Evolutionary conservation across 257 asterid species (phyloP).

Genomic region (Fraxinus pennsylvanica): DNA sequence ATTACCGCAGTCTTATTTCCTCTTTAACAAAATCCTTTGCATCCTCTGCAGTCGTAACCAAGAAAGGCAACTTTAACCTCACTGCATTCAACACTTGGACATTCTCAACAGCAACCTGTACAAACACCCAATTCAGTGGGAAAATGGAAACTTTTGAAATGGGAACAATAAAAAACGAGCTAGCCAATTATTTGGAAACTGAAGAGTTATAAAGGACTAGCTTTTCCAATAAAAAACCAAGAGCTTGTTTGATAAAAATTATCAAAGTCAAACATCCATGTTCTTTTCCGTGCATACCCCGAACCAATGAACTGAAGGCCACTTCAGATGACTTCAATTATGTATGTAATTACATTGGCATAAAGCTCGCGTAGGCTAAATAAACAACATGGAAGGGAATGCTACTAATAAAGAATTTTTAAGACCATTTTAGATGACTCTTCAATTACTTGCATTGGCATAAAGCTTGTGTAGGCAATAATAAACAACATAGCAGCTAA

Average conservation of each 20-base stretch:
- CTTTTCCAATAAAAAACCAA: not conserved
- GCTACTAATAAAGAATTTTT: not conserved
- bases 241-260: not conserved
- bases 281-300: not conserved
- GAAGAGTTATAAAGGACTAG: slow-evolving; percentile 16
- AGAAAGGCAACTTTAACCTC: slow-evolving; percentile 77
- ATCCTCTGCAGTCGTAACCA: slow-evolving; percentile 84
- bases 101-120: slow-evolving; percentile 83
- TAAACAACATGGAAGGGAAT: not conserved
- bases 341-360: not conserved
- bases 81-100: slow-evolving; percentile 80
- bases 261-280: too few relatives aligned
- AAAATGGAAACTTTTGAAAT: not conserved
- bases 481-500: not conserved
- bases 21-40: slow-evolving; percentile 77
- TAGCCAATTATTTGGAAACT: not conserved
- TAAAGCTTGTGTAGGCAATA: not conserved
- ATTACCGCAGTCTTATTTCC: slow-evolving; percentile 88
- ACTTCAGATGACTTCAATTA: not conserved
- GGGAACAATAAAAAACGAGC: not conserved
- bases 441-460: not conserved
- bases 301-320: not conserved
- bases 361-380: not conserved
- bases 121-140: slow-evolving; percentile 19
- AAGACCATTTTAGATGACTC: not conserved